Percentiles rank a stretch among this genome's conserved stretches.
Conservation (phyloP, 2,329 filamentous ascomycete genomes). For the Colletotrichum eleusines region DNA sequence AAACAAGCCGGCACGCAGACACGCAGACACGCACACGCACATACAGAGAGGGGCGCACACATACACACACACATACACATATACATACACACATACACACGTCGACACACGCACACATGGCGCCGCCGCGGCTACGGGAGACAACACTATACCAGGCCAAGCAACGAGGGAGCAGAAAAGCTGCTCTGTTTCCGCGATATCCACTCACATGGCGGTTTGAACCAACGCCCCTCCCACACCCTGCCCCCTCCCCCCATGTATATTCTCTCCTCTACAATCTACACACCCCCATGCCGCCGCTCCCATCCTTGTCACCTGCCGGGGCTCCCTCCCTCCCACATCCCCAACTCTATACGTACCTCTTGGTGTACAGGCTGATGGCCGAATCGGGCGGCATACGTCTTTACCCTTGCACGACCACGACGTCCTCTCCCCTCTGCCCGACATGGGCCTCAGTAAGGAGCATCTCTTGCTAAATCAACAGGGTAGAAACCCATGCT, state of each 20-base stretch:
- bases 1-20: slow-evolving; percentile 41
- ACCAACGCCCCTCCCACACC: slow-evolving; percentile 5
- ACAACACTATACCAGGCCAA: slow-evolving; percentile 27
- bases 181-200: slow-evolving; percentile 39
- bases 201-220: slow-evolving; percentile 36
- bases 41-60: not conserved
- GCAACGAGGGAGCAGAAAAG: slow-evolving; percentile 30
- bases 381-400: slow-evolving; percentile 26
- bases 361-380: slow-evolving; percentile 26
- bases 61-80: slow-evolving; percentile 25
- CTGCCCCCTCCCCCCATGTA: not conserved
- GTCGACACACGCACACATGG: slow-evolving; percentile 40
- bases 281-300: slow-evolving; percentile 14
- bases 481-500: slow-evolving; percentile 31
- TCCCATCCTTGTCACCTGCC: slow-evolving; percentile 3
- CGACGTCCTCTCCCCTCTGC: not conserved
- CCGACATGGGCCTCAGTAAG: slow-evolving; percentile 20
- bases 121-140: slow-evolving; percentile 36
- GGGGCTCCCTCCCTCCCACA: not conserved
- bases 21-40: too few species aligned
- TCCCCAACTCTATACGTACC: slow-evolving; percentile 14
- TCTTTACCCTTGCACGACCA: slow-evolving; percentile 26
- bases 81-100: slow-evolving; percentile 42
- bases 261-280: slow-evolving; percentile 9
- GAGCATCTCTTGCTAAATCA: slow-evolving; percentile 32